These are phyloP conservation scores for Phytophthora tubulina DNA, from an alignment of 352 stramenopile species.

Conservation along the genomic window DNA sequence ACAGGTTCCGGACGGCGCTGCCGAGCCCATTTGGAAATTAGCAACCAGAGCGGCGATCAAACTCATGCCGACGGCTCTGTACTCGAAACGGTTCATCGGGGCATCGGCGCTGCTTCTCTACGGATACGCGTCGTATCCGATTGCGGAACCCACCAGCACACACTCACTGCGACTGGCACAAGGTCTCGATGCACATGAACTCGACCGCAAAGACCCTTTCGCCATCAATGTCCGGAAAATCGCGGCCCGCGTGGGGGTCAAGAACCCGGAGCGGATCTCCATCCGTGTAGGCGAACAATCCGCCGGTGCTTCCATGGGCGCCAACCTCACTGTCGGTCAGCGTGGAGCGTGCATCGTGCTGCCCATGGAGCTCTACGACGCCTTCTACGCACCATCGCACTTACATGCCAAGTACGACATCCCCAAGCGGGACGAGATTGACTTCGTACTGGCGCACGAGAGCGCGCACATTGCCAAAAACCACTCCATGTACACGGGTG, in stretches of 20 bases:
- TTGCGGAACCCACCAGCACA: constrained; percentile 67
- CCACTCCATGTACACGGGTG: constrained; percentile 71
- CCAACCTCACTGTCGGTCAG: constrained; percentile 65
- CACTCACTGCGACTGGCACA: constrained; percentile 70
- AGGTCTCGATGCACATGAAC: constrained; percentile 59
- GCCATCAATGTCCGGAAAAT: constrained; percentile 72
- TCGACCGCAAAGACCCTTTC: constrained; percentile 68
- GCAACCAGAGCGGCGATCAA: constrained; percentile 33
- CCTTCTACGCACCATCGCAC: constrained; percentile 68
- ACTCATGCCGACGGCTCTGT: constrained; percentile 43
- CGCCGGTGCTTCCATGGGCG: constrained; percentile 66
- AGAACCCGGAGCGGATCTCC: constrained; percentile 71
- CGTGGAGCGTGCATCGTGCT: constrained; percentile 76
- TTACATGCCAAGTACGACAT: constrained; percentile 64
- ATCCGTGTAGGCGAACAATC: constrained; percentile 74
- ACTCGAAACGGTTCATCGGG: constrained; percentile 46
- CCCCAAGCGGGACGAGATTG: constrained; percentile 75
- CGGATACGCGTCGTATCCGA: constrained; percentile 55
- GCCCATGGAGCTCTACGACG: constrained; percentile 84
- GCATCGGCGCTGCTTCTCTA: constrained; percentile 40
- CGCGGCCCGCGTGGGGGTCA: constrained; percentile 69
- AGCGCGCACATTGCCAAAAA: constrained; percentile 87
- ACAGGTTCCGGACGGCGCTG: constrained; percentile 4
- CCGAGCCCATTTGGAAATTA: constrained; percentile 45
- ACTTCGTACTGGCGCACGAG: constrained; percentile 88